phyloP scores from a whole-genome alignment of 768 basidiomycete species.

The Glaciozyma martinii region DNA sequence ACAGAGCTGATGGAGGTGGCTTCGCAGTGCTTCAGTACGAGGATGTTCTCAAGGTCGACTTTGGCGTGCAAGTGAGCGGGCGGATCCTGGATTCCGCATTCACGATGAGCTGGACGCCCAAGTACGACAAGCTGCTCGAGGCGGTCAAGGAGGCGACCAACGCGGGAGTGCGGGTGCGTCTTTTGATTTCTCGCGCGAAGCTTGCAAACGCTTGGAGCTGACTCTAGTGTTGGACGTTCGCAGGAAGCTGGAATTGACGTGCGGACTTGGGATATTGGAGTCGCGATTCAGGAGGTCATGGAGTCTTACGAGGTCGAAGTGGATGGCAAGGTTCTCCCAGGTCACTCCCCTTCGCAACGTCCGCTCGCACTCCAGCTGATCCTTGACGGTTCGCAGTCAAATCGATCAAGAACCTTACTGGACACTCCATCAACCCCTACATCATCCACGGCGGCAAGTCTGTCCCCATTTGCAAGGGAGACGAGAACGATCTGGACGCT shows the following conservation, averaged over 20 bases:
- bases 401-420: constrained; percentile 84
- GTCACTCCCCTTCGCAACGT: constrained; percentile 5
- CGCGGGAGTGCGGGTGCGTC: constrained; percentile 71
- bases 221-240: background rate
- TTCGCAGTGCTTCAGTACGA: constrained; percentile 61
- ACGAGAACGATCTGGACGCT: constrained; percentile 48
- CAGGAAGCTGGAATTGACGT: constrained; percentile 96
- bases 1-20: background rate
- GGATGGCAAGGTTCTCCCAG: constrained; percentile 52
- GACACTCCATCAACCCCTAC: constrained; percentile 83
- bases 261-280: constrained; percentile 83
- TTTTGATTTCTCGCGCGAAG: background rate
- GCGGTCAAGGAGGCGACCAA: constrained; percentile 93
- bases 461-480: constrained; percentile 53
- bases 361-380: background rate
- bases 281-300: constrained; percentile 94
- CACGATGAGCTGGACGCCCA: constrained; percentile 76
- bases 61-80: constrained; percentile 96
- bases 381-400: constrained; percentile 54
- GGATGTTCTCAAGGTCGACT: constrained; percentile 92
- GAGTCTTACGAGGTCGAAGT: constrained; percentile 95
- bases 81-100: constrained; percentile 92
- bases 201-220: background rate
- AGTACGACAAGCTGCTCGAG: constrained; percentile 77
- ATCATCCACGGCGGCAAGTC: constrained; percentile 87